Base-by-base conservation (phyloP, 2,329 filamentous ascomycete genomes). In the Penicillium psychrosexuale region DNA sequence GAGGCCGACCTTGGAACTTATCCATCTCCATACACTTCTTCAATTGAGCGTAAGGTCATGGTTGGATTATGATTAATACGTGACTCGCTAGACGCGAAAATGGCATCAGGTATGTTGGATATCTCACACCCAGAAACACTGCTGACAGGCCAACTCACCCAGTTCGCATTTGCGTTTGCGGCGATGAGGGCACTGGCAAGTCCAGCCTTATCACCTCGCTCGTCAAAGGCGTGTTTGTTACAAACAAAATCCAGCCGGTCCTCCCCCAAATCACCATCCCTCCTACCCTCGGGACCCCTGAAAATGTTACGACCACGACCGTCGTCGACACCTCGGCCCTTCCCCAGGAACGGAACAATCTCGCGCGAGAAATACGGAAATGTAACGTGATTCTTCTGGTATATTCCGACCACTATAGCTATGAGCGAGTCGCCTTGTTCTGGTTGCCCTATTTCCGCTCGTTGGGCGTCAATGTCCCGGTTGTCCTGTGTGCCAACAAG, bases 401-500 rank as follows among this genome's bases (percentile, higher is more conserved):
- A 51, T 99, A 99, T 74, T 92, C 92, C 62, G 94, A 99, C 72
- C 93, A 97, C 76, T 99, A 99, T 79, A 97, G 92, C 81, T 99
- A 97, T 77, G 94, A 99, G 72, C 83, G 94, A 36, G 92, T 99
- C 3, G 94, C 93, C 3, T 80, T 99, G 43, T 99, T 97, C 75
- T 99, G 94, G 94, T 89, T 99, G 84, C 94, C 94, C 11, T 95
- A 97, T 75, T 97, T 99, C 70, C 89, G 94, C 58, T 96, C 92
- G 4, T 83, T 99, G 37, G 94, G 94, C n/a, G 94, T 99, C 70
- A 99, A 99, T 71, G 91, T 99, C 22, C 94, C 94, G 0, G 94
- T 99, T 11, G 92, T 99, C 42, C 79, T 99, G 53, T 97, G 94
- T 69, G 91, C 94, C 69, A 97, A 97, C 79, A 99, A 99, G 75